Conservation (phyloP, 257 asterid genomes). For the Vinca minor region DNA sequence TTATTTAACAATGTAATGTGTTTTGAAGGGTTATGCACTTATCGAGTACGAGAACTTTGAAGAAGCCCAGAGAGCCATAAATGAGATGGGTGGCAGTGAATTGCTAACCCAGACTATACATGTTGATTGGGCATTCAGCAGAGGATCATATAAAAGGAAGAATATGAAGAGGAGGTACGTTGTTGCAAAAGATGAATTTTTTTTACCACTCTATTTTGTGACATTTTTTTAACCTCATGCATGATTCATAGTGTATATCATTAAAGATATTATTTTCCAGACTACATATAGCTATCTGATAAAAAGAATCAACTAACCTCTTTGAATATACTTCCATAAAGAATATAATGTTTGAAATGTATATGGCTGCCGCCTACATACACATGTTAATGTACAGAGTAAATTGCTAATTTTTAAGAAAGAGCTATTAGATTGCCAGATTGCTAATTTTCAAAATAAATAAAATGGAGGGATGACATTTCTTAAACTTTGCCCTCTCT, state of each 20-base stretch:
- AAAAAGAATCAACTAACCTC: not conserved
- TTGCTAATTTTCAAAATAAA: not conserved
- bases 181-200: not conserved
- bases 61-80: conserved; percentile 75
- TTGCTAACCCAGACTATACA: conserved; percentile 54
- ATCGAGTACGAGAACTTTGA: conserved; percentile 70
- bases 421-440: no score
- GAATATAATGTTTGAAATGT: not conserved
- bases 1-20: not conserved
- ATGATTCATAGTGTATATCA: not conserved
- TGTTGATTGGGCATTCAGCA: conserved; percentile 98
- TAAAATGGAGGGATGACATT: not conserved
- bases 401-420: no score
- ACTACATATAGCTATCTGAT: not conserved
- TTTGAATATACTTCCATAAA: not conserved
- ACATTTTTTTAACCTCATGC: not conserved
- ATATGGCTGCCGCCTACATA: not conserved
- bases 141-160: conserved; percentile 84
- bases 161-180: conserved; percentile 67
- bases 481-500: not conserved
- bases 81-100: conserved; percentile 61
- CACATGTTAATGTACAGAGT: not conserved
- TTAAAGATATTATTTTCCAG: not conserved
- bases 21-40: conserved; percentile 59
- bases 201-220: not conserved